Evolutionary conservation across 2,329 filamentous ascomycete species (phyloP).

Genomic region (Scolecobasidium constrictum): DNA sequence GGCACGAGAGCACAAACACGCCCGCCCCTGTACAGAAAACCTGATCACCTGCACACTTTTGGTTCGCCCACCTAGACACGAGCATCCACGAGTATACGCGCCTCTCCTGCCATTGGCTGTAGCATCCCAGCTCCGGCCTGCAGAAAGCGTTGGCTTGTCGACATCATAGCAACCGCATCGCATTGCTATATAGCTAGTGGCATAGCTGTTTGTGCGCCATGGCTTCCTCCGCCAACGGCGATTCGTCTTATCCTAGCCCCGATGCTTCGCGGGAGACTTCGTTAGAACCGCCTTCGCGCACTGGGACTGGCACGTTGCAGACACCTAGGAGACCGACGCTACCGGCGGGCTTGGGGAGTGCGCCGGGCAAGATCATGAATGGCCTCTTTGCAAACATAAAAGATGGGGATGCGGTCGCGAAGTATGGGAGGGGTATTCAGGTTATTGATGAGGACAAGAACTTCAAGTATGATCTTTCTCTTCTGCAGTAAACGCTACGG

Average conservation of each 20-base stretch:
- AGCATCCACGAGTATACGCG: too few relatives aligned
- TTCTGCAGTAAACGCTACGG: not conserved
- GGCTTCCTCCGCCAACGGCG: not conserved
- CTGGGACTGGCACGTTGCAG: not conserved
- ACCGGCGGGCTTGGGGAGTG: constrained; percentile 16
- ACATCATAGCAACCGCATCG: too few relatives aligned
- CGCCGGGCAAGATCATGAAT: constrained; percentile 51
- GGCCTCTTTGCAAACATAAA: constrained; percentile 63
- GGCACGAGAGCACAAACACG: too few relatives aligned
- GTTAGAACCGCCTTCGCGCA: not conserved
- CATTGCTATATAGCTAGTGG: too few relatives aligned
- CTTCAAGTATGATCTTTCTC: constrained; percentile 66
- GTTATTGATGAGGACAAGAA: constrained; percentile 93
- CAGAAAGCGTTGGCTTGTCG: too few relatives aligned
- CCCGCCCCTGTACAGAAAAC: too few relatives aligned
- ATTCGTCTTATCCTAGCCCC: not conserved
- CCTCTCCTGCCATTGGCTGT: too few relatives aligned
- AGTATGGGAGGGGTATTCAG: constrained; percentile 90
- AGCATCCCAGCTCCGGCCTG: too few relatives aligned
- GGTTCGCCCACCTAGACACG: too few relatives aligned
- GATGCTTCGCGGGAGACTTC: not conserved
- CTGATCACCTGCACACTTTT: too few relatives aligned
- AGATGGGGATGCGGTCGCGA: constrained; percentile 50
- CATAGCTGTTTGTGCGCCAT: too few relatives aligned
- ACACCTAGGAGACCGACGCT: constrained; percentile 6